These are phyloP conservation scores for Verticillium klebahnii DNA, from an alignment of 2,329 filamentous ascomycete species.

Conservation along the genomic window DNA sequence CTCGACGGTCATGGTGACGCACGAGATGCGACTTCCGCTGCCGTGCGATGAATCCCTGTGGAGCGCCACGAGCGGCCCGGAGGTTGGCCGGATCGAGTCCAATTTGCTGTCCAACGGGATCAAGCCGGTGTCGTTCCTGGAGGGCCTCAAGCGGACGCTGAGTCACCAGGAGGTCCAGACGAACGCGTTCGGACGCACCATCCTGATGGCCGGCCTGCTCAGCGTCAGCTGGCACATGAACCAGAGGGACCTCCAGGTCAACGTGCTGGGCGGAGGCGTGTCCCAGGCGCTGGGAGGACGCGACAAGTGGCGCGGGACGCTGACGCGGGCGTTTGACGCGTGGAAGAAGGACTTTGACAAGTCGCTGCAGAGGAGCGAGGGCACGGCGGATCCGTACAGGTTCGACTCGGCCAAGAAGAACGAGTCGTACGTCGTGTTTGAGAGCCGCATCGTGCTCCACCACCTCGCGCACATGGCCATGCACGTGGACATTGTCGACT, in stretches of 20 bases:
- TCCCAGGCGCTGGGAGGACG: slow-evolving; percentile 76
- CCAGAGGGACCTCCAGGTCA: slow-evolving; percentile 89
- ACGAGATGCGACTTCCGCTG: slow-evolving; percentile 86
- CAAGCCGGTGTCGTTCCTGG: slow-evolving; percentile 81
- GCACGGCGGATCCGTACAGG: slow-evolving; percentile 47
- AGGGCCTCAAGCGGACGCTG: slow-evolving; percentile 84
- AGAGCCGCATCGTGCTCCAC: slow-evolving; percentile 84
- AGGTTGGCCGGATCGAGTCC: slow-evolving; percentile 79
- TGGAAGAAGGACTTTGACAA: slow-evolving; percentile 94
- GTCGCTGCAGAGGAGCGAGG: slow-evolving; percentile 60
- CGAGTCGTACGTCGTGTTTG: slow-evolving; percentile 64
- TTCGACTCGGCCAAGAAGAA: slow-evolving; percentile 57
- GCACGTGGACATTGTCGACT: slow-evolving; percentile 96
- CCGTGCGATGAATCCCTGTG: slow-evolving; percentile 92
- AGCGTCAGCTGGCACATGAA: slow-evolving; percentile 98
- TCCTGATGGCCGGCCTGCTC: slow-evolving; percentile 88
- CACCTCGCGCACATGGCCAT: slow-evolving; percentile 97
- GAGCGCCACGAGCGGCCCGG: slow-evolving; percentile 82
- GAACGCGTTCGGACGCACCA: slow-evolving; percentile 87
- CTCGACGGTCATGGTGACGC: slow-evolving; percentile 92
- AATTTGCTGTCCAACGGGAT: slow-evolving; percentile 76
- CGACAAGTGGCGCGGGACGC: slow-evolving; percentile 83
- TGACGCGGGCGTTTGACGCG: slow-evolving; percentile 85
- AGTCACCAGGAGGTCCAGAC: slow-evolving; percentile 83
- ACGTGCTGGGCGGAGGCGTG: slow-evolving; percentile 69